Evolutionary conservation across 345 rosid genomes (phyloP).

Genomic region (Ceriops tagal): DNA sequence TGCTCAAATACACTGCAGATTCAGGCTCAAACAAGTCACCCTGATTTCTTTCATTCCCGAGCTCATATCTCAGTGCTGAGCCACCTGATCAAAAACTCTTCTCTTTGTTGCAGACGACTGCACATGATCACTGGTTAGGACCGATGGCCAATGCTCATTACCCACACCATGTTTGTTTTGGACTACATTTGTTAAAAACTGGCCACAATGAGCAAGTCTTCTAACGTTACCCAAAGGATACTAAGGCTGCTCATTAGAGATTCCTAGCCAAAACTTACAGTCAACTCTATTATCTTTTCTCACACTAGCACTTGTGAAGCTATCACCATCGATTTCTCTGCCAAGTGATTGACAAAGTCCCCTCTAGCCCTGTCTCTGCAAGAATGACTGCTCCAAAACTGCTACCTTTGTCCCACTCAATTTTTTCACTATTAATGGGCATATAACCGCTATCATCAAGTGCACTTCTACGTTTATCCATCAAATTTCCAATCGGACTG

Average conservation of each 20-base stretch:
- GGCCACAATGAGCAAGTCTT: background rate
- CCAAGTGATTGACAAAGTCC: conserved; percentile 10
- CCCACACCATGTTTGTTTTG: background rate
- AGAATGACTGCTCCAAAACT: conserved; percentile 12
- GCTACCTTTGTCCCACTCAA: conserved; percentile 16
- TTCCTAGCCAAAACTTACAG: conserved; percentile 9
- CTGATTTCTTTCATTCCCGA: conserved; percentile 19
- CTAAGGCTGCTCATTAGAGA: conserved; percentile 16
- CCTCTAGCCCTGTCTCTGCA: conserved; percentile 11
- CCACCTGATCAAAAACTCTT: conserved; percentile 25
- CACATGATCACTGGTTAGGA: background rate
- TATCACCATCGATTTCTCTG: conserved; percentile 24
- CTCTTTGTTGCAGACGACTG: background rate
- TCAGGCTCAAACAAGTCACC: conserved; percentile 17
- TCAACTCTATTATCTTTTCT: conserved; percentile 19
- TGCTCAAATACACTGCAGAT: conserved; percentile 13
- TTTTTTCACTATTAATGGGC: conserved; percentile 1
- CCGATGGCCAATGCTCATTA: background rate
- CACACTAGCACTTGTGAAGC: conserved; percentile 19
- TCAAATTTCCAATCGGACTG: conserved; percentile 15
- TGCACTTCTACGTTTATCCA: conserved; percentile 18
- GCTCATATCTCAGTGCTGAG: conserved; percentile 21
- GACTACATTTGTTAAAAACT: background rate
- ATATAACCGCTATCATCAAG: conserved; percentile 12
- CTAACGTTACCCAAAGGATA: conserved; percentile 17